Percentiles rank a stretch among this genome's conserved stretches.
Conservation (phyloP, 331 rosid species). For the Malus hybrid region DNA sequence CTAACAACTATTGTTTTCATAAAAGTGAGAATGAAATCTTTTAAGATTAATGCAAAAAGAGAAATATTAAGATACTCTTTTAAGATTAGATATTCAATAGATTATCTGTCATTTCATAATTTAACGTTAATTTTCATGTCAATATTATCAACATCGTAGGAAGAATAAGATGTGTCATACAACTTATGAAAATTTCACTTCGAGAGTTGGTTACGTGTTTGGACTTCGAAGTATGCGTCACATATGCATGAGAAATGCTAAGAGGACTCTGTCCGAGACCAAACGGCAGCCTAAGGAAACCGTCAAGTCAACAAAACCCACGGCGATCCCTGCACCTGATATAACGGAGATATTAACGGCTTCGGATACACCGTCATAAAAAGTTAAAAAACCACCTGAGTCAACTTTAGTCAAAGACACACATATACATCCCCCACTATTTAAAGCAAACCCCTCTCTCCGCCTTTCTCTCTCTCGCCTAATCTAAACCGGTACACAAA, state of each 20-base stretch:
- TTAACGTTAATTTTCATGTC: accelerated
- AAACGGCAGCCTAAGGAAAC: constrained; percentile 1
- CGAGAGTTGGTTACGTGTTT: no score
- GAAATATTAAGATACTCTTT: no score
- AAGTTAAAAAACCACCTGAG: constrained; percentile 43
- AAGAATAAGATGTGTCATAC: no score
- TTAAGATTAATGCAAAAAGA: no score
- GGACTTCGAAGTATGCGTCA: no score
- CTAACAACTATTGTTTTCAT: no score
- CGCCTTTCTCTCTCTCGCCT: constrained; percentile 12
- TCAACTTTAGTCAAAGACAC: constrained; percentile 72
- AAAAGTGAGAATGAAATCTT: no score
- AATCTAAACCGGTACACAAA: constrained; percentile 29
- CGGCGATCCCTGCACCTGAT: constrained; percentile 4
- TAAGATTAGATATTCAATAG: no score
- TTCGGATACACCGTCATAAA: constrained; percentile 14
- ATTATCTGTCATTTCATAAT: accelerated
- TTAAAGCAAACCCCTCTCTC: constrained; percentile 4
- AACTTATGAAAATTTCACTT: no score
- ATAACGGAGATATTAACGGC: constrained; percentile 35
- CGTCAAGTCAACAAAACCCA: constrained; percentile 15
- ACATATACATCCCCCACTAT: constrained; percentile 19
- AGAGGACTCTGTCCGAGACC: constrained; percentile 16
- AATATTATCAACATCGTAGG: no score
- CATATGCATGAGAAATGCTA: no score